Base-by-base conservation (phyloP, 495 filamentous ascomycete genomes). In the Mycothermus thermophilus region DNA sequence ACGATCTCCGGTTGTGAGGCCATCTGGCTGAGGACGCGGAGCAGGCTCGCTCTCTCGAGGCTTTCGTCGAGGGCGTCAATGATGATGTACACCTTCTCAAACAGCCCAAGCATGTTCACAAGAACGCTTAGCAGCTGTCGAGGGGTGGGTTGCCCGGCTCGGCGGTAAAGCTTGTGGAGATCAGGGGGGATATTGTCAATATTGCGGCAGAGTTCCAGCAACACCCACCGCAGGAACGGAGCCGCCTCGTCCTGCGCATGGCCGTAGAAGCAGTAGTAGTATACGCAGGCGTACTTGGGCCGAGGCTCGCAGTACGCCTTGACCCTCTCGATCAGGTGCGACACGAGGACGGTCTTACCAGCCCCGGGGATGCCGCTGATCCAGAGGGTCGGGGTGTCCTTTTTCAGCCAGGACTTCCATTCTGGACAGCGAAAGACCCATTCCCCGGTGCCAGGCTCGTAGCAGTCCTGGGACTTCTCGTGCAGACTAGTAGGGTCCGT, bases 331-430 rank as follows among this genome's bases (percentile, higher is more conserved):
- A 58, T 54, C 16, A 58, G 27, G 18, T 49, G 48, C 9, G 58
- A 60, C 4, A 48, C 44, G 1, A 64, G 42, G 5, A 64, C 44
- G 14, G 59, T 57, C 33, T 64, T 66, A 9, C 60, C 60, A 14
- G 56, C 51, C 1, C 62, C 62, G 1, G 58, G 60, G 8, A 66
- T 64, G 4, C 60, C 60, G 25, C 53, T 41, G 5, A 64, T 52
- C 59, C 56, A 62, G 5, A 63, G 34, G 24, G 40, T 56, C 1
- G 48, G 53, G 13, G 17, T 12, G 17, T 38, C 16, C 0, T n/a
- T 33, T 18, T 32, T 27, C 8, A 55, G 15, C 56, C 56, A 59
- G 24, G 27, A 27, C 0, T 23, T 25, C 54, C 51, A 55, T 11
- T 54, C 47, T 3, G 34, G 26, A 4, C 30, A 35, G 1, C 47